Conservation (phyloP, 257 asterid genomes). For the Salvia splendens region DNA sequence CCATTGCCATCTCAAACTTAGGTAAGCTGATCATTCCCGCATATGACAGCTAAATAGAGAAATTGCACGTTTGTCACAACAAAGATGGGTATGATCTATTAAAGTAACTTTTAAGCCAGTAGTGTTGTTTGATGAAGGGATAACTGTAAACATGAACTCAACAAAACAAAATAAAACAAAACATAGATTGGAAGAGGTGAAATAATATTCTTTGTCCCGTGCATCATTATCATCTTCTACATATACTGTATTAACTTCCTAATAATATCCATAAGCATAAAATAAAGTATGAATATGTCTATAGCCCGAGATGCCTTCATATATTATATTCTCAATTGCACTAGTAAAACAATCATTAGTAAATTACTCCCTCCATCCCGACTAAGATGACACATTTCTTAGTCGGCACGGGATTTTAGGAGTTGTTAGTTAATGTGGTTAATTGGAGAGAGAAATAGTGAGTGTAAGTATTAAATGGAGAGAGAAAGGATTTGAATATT, state of each 20-base stretch:
- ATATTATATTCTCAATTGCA: constrained; percentile 2
- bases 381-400: too few species aligned
- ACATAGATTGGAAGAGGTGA: constrained; percentile 21
- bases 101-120: not conserved
- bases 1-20: constrained; percentile 86
- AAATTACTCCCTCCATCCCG: too few species aligned
- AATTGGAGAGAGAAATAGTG: too few species aligned
- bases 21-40: constrained; percentile 88
- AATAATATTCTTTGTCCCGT: not conserved
- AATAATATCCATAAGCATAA: not conserved
- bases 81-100: constrained; percentile 20
- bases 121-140: not conserved
- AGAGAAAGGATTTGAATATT: too few species aligned
- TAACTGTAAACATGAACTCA: constrained; percentile 24
- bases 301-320: constrained; percentile 6
- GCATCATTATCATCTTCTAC: not conserved
- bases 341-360: not conserved
- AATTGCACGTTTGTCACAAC: constrained; percentile 31
- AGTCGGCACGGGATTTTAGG: too few species aligned
- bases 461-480: too few species aligned
- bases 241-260: constrained; percentile 20
- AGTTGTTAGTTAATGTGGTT: too few species aligned
- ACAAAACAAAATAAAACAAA: not conserved
- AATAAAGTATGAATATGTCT: not conserved
- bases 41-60: constrained; percentile 68